A percentile compares a stretch with the other conserved stretches of the same genome.
Evolutionary conservation across 768 basidiomycete species (phyloP).

Genomic region (Lactarius vividus): DNA sequence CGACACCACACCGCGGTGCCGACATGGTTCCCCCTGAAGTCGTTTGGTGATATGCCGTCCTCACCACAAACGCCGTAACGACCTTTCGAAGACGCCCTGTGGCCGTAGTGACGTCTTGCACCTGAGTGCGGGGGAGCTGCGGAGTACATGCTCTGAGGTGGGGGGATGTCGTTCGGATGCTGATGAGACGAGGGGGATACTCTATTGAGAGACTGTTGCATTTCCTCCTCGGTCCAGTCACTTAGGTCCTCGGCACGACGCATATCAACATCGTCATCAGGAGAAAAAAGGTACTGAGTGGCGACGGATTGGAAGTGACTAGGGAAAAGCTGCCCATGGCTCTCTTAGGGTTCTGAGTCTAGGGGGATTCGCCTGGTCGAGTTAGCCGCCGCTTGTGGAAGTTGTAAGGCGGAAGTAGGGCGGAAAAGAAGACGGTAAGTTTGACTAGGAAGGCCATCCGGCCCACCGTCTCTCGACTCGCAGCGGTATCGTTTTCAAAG

Average conservation of each 20-base stretch:
- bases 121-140: background rate
- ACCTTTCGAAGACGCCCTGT: background rate
- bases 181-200: slow-evolving; percentile 22
- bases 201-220: slow-evolving; percentile 9
- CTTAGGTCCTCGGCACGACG: slow-evolving; percentile 18
- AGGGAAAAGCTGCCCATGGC: background rate
- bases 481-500: background rate
- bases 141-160: slow-evolving; percentile 1
- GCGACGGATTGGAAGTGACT: background rate
- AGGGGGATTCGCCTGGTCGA: background rate
- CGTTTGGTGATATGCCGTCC: background rate
- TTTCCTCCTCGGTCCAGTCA: too few relatives aligned
- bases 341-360: background rate
- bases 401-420: background rate
- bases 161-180: slow-evolving; percentile 18
- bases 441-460: background rate
- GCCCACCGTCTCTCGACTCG: background rate
- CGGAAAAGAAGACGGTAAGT: background rate
- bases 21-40: background rate
- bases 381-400: background rate
- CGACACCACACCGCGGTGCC: slow-evolving; percentile 15
- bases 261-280: background rate
- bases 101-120: slow-evolving; percentile 4
- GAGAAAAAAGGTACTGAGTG: too few relatives aligned
- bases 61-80: background rate